Conservation (phyloP, 75 land plant genomes). For the Selaginella moellendorffii region DNA sequence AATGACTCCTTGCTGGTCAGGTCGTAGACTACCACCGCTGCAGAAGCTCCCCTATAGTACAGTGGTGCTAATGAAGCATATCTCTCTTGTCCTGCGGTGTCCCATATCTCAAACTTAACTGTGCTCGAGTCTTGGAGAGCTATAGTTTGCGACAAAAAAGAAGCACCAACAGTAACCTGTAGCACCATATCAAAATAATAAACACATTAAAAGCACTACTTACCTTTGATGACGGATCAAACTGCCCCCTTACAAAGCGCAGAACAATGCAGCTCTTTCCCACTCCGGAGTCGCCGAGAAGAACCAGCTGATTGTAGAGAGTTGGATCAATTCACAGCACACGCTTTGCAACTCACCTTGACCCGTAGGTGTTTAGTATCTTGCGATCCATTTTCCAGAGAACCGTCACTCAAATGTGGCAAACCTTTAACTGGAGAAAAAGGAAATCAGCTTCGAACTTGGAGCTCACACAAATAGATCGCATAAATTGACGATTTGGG, state of each 20-base stretch:
- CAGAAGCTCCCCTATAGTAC: slow-evolving; percentile 89
- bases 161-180: slow-evolving; percentile 98
- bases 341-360: not conserved
- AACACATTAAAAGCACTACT: too few relatives aligned
- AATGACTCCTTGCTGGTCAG: slow-evolving; percentile 83
- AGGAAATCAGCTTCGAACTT: not conserved
- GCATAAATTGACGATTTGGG: not conserved
- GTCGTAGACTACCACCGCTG: slow-evolving; percentile 92
- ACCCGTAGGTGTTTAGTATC: not conserved
- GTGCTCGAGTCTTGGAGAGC: slow-evolving; percentile 81
- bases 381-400: not conserved
- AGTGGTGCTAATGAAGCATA: slow-evolving; percentile 96
- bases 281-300: slow-evolving; percentile 93
- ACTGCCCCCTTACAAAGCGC: slow-evolving; percentile 97
- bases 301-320: slow-evolving; percentile 27
- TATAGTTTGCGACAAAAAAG: slow-evolving; percentile 90
- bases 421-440: not conserved
- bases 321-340: not conserved
- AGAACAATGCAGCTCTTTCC: slow-evolving; percentile 97
- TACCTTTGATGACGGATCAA: slow-evolving; percentile 97
- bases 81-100: slow-evolving; percentile 99
- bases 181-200: too few relatives aligned
- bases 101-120: slow-evolving; percentile 98
- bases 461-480: not conserved
- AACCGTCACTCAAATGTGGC: not conserved